Base-by-base conservation (phyloP, 139 green algal species). In the Nannochloris sp. region DNA sequence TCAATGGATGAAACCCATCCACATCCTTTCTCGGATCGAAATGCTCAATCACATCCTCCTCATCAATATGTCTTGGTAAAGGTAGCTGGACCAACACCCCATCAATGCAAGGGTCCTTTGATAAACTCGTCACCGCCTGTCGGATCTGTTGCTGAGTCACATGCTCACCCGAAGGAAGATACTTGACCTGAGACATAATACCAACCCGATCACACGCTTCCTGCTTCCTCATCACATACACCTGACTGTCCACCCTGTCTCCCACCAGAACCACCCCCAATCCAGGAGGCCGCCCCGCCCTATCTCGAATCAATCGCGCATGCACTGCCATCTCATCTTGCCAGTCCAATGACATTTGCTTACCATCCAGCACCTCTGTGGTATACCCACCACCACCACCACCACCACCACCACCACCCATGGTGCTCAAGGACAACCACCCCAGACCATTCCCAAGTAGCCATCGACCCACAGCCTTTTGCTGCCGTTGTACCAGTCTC, bases 51-150 rank as follows among this genome's bases (percentile, higher is more conserved):
- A 98, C 68, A 2, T 70, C 62, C 66, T 92, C 78, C 63, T 95
- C 93, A 66, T 95, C 81, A 5, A 98, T 91, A 80, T 96, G 86
- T 30, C 79, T 78, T 10, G 93, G 93, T 49, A 98, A 78, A 59
- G 92, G 92, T 57, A 98, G 81, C 84, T 98, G 93, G 61, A 98
- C 86, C 30, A 98, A 82, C 43, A 98, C 93, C 59, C 93, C 93
- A 77, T 98, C 90, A 26, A 97, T 84, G 20, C 79, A 48, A 1
- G 79, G 72, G 63, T 97, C 78, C 9, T 56, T 66, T 65, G 94
- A 96, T 64, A 93, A 84, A 25, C 66, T 56, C 3, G 50, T 57
- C 4, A 98, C 89, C 1, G 62, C 66, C 2, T 20, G 28, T 43
- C 72, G 46, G 29, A 83, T 28, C 28, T 70, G 62, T 12, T 65